Base-by-base conservation (phyloP, 2,329 filamentous ascomycete genomes). In the Xylogone sp. region DNA sequence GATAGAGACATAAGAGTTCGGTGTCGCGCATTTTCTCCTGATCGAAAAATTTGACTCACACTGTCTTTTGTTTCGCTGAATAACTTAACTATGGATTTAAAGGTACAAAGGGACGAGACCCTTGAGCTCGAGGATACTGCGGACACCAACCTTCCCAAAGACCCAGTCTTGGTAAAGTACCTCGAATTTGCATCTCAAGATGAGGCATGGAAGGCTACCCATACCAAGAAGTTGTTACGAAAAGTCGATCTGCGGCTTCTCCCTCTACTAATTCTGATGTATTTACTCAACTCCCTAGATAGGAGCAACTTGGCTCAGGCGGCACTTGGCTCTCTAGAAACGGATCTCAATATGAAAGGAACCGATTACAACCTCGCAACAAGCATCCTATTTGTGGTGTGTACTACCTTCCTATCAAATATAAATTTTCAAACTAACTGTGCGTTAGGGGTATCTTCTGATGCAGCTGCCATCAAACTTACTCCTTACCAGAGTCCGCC, bases 361-460 rank as follows among this genome's bases (percentile, higher is more conserved):
- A 82, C 77, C 2, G 76, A 84, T 45, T 83, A 79, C 59, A 82
- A 82, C 56, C 64, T 81, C 1, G 74, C 75, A 10, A 79, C 75
- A 5, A 75, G 73, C 53, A 77, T 81, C 56, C 67, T 81, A 24
- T 83, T 82, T 53, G 78, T 82, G 1, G 76, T 71, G 65, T 46
- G 62, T 54, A 21, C 3, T 13, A 6, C 43, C 20, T 46, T 21
- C 13, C 12, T 27, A 12, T 19, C 27, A 16, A 16, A 8, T 19
- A 13, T 43, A 5, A 27, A 31, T 18, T 8, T 27, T 27, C 24
- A 27, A 6, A 10, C 24, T 27, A 5, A 27, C 24, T 27, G 6
- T 27, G 24, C 10, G 24, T 27, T 27, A 59, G 42, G 67, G 74
- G 20, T 77, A 77, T 50, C 64, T 77, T 1, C 60, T 72, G 13